These are phyloP conservation scores for Elsinoe necatrix DNA, from an alignment of 2,329 filamentous ascomycete genomes.

Conservation along the genomic window DNA sequence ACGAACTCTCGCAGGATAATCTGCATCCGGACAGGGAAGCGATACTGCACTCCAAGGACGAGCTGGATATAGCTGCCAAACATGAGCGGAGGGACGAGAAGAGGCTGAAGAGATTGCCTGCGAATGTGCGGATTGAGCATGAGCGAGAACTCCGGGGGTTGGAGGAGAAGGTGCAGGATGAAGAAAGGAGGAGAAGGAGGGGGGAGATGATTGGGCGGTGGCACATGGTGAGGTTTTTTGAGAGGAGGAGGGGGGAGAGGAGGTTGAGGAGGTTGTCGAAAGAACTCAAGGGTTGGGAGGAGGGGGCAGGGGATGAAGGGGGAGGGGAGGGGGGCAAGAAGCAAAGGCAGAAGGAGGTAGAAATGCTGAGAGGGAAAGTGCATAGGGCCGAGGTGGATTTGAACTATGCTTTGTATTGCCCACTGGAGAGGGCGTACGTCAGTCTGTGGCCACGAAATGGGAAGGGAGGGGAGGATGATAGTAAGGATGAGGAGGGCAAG, in stretches of 20 bases:
- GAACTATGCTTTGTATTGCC: constrained; percentile 66
- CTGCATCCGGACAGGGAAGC: constrained; percentile 5
- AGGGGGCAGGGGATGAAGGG: constrained; percentile 43
- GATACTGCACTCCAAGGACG: constrained; percentile 6
- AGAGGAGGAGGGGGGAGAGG: constrained; percentile 66
- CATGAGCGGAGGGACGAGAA: constrained; percentile 6
- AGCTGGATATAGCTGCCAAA: constrained; percentile 16
- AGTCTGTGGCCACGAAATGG: constrained; percentile 40
- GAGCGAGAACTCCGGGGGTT: constrained; percentile 12
- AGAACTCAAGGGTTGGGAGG: constrained; percentile 46
- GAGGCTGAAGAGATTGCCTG: background rate
- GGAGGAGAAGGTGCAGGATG: constrained; percentile 44
- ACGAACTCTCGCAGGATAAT: background rate
- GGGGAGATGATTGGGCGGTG: constrained; percentile 68
- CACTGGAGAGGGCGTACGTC: constrained; percentile 62
- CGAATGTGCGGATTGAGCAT: background rate
- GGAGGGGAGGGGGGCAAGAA: constrained; percentile 43
- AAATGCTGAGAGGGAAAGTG: constrained; percentile 45
- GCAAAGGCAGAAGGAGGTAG: no score
- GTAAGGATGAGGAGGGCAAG: background rate
- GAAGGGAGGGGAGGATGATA: constrained; percentile 20
- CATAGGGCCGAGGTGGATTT: constrained; percentile 55
- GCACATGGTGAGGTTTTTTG: constrained; percentile 79
- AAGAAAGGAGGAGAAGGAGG: constrained; percentile 52
- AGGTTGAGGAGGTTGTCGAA: constrained; percentile 57